Conservation (phyloP, 805 yeast species). For the Lipomyces mesembrius region DNA sequence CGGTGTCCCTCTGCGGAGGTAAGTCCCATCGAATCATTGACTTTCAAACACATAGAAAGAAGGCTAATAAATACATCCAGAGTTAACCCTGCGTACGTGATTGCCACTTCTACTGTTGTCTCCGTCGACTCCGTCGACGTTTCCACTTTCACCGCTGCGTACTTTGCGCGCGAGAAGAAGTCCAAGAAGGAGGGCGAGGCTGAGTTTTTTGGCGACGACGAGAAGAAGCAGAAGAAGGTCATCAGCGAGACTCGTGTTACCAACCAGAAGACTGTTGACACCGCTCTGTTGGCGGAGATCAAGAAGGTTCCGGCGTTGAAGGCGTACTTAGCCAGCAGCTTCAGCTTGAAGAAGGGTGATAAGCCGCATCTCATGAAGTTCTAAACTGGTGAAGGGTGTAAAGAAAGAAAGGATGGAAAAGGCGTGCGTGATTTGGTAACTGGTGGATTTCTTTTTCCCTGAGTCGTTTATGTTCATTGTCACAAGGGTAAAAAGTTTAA, state of each 20-base stretch:
- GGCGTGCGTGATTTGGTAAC: conserved; percentile 1
- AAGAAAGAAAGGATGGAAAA: background rate
- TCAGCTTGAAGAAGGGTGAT: conserved; percentile 98
- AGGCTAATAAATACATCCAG: conserved; percentile 10
- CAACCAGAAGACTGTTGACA: conserved; percentile 95
- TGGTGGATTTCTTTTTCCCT: background rate
- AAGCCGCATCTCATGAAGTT: conserved; percentile 97
- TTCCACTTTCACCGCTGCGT: conserved; percentile 87
- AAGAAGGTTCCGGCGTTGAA: conserved; percentile 96
- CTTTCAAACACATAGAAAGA: background rate
- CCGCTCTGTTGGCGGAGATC: conserved; percentile 88
- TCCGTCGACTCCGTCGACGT: conserved; percentile 79
- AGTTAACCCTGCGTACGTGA: conserved; percentile 96
- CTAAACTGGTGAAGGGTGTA: conserved; percentile 54
- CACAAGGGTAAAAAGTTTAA: conserved; percentile 2
- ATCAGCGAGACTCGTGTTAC: conserved; percentile 91
- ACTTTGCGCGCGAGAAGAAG: conserved; percentile 95
- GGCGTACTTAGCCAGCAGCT: conserved; percentile 93
- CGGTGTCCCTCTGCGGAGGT: conserved; percentile 99
- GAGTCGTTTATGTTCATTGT: background rate
- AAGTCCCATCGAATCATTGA: background rate
- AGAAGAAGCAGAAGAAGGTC: conserved; percentile 76
- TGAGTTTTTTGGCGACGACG: conserved; percentile 86
- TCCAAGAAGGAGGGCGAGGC: conserved; percentile 83
- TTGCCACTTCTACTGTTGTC: conserved; percentile 96